A percentile compares a stretch with the other conserved stretches of the same genome.
Conservation (phyloP, 83 land plant genomes). For the Thuja plicata region DNA sequence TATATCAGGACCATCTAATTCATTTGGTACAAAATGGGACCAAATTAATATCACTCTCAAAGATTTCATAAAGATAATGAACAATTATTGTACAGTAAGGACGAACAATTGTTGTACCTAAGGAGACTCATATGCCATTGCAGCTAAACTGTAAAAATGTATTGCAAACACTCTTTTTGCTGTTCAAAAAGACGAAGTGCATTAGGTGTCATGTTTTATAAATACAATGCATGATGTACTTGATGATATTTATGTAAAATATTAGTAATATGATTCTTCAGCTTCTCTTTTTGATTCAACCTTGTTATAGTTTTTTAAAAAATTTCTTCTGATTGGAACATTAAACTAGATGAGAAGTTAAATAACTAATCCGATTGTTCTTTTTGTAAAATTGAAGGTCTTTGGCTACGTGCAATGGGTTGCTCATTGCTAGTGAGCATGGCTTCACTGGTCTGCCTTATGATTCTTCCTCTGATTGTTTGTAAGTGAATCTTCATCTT, state of each 20-base stretch:
- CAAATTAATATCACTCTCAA: too few relatives aligned
- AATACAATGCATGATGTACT: not conserved
- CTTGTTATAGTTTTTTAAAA: not conserved
- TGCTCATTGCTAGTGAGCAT: constrained; percentile 94
- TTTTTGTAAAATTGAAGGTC: constrained; percentile 35
- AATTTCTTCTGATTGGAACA: not conserved
- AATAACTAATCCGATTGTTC: not conserved
- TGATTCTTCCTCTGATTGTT: constrained; percentile 73
- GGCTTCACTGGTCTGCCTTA: constrained; percentile 94
- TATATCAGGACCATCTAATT: not conserved
- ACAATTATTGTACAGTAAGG: not conserved
- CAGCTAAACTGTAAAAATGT: not conserved
- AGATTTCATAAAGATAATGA: not conserved
- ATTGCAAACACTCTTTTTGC: not conserved
- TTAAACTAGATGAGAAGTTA: not conserved
- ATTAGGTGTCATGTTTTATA: not conserved
- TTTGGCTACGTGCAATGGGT: constrained; percentile 87
- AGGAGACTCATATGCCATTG: not conserved
- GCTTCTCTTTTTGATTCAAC: not conserved
- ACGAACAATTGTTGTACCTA: not conserved
- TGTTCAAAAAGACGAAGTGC: not conserved
- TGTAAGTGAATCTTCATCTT: constrained; percentile 44
- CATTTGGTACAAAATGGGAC: not conserved
- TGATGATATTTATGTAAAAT: not conserved
- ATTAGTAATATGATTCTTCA: not conserved